These are phyloP conservation scores for Trichoderma cornu-damae DNA, from an alignment of 2,329 filamentous ascomycete genomes.

Conservation along the genomic window DNA sequence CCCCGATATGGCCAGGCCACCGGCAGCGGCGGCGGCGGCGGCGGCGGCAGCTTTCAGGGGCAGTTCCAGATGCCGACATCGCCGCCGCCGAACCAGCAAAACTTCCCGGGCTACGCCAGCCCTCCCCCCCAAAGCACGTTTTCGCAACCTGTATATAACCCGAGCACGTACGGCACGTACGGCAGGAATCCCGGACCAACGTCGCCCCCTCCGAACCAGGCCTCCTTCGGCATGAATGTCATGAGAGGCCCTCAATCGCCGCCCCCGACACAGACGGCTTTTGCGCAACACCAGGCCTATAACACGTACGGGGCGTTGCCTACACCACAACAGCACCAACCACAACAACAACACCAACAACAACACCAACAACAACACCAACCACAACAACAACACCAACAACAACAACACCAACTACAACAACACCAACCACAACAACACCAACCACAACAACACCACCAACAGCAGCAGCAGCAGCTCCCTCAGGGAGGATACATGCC, in stretches of 20 bases:
- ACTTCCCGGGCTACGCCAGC: conserved; percentile 40
- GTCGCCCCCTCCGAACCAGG: conserved; percentile 61
- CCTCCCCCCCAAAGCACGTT: conserved; percentile 41
- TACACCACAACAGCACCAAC: conserved; percentile 31
- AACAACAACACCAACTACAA: conserved; percentile 29
- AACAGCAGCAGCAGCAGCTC: conserved; percentile 22
- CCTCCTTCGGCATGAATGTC: conserved; percentile 40
- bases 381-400: not conserved
- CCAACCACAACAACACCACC: not conserved
- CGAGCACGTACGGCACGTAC: conserved; percentile 53
- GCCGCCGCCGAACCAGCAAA: conserved; percentile 47
- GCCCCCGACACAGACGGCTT: conserved; percentile 53
- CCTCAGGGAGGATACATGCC: conserved; percentile 44
- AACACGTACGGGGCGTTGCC: conserved; percentile 37
- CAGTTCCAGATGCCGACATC: conserved; percentile 58
- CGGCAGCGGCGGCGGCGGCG: conserved; percentile 31
- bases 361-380: not conserved
- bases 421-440: not conserved
- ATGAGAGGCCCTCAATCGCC: conserved; percentile 46
- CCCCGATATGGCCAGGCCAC: conserved; percentile 46
- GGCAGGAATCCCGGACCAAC: conserved; percentile 54
- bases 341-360: conserved; percentile 27
- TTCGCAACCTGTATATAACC: conserved; percentile 52
- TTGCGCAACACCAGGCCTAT: conserved; percentile 30
- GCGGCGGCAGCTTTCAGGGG: conserved; percentile 44